Evolutionary conservation across 1,284 basidiomycete genomes (phyloP).

Genomic region (Trichosporon asahii): DNA sequence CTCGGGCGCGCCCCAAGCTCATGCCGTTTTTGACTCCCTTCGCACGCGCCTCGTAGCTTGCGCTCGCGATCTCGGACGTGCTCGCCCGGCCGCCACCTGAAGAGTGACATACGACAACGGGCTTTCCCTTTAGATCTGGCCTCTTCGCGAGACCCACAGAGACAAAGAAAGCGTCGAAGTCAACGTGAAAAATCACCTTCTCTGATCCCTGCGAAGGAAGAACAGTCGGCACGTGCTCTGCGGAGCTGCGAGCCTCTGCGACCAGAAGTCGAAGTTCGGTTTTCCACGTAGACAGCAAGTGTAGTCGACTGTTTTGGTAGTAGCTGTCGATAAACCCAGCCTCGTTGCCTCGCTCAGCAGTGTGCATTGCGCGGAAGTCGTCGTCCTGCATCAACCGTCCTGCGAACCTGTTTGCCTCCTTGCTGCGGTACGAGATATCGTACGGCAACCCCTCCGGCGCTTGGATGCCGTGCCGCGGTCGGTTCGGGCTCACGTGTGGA

Average conservation of each 20-base stretch:
- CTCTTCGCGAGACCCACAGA: slow-evolving; percentile 75
- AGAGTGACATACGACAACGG: slow-evolving; percentile 92
- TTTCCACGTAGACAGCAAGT: slow-evolving; percentile 91
- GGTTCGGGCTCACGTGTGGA: not conserved
- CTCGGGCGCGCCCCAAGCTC: slow-evolving; percentile 82
- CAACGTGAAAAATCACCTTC: slow-evolving; percentile 83
- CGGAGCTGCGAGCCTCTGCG: slow-evolving; percentile 61
- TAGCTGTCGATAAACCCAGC: slow-evolving; percentile 83
- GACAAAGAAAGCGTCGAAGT: slow-evolving; percentile 98
- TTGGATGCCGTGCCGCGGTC: not conserved
- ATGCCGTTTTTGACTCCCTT: slow-evolving; percentile 92
- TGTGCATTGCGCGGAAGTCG: slow-evolving; percentile 81
- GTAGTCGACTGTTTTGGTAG: slow-evolving; percentile 86
- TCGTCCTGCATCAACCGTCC: slow-evolving; percentile 71
- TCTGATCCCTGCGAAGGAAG: slow-evolving; percentile 43
- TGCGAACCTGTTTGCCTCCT: slow-evolving; percentile 61
- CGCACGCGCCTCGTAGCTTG: slow-evolving; percentile 85
- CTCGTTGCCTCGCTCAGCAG: slow-evolving; percentile 63
- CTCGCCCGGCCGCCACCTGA: slow-evolving; percentile 63
- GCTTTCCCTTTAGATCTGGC: slow-evolving; percentile 75
- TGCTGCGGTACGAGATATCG: not conserved
- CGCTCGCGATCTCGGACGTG: slow-evolving; percentile 91
- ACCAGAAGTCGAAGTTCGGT: slow-evolving; percentile 79
- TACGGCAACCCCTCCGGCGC: not conserved
- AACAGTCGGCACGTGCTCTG: slow-evolving; percentile 21